Evolutionary conservation across 306 rosid species (phyloP).

Genomic region (Pyrus bretschneideri): DNA sequence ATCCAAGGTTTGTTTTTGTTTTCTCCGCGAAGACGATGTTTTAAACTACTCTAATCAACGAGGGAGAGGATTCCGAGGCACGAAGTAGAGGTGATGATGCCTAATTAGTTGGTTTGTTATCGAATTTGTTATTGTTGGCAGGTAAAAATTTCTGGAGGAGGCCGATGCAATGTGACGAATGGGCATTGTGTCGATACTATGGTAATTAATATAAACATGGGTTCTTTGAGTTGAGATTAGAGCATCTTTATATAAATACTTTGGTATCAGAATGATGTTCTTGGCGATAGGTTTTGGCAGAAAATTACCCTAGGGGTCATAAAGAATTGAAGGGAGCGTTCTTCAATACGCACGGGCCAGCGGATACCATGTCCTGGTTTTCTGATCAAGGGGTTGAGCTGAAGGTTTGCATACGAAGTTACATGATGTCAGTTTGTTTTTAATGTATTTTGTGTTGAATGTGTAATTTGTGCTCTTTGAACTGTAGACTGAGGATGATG

Average conservation of each 20-base stretch:
- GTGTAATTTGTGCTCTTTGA: slow-evolving; percentile 15
- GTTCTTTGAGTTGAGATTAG: neutral
- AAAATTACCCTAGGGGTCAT: slow-evolving; percentile 91
- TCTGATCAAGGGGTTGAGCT: slow-evolving; percentile 77
- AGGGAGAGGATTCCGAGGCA: no score
- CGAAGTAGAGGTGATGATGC: neutral
- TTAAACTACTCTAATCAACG: no score
- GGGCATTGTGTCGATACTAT: slow-evolving; percentile 64
- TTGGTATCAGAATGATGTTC: slow-evolving; percentile 15
- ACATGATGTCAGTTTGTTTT: slow-evolving; percentile 8
- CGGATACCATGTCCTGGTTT: slow-evolving; percentile 95
- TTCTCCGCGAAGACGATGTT: no score
- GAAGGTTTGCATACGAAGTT: slow-evolving; percentile 50
- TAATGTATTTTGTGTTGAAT: neutral
- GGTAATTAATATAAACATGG: slow-evolving; percentile 25
- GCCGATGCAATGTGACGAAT: slow-evolving; percentile 91
- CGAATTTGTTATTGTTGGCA: slow-evolving; percentile 15
- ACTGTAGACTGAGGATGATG: slow-evolving; percentile 78
- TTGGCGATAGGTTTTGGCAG: slow-evolving; percentile 68
- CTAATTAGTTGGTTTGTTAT: slow-evolving; percentile 14
- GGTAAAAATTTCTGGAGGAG: slow-evolving; percentile 94
- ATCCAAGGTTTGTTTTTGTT: slow-evolving; percentile 51
- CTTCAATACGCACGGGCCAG: slow-evolving; percentile 59
- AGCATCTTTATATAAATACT: no score
- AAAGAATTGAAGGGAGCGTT: slow-evolving; percentile 84